Conservation (phyloP, 345 rosid species). For the Eucalyptus erythrocorys region DNA sequence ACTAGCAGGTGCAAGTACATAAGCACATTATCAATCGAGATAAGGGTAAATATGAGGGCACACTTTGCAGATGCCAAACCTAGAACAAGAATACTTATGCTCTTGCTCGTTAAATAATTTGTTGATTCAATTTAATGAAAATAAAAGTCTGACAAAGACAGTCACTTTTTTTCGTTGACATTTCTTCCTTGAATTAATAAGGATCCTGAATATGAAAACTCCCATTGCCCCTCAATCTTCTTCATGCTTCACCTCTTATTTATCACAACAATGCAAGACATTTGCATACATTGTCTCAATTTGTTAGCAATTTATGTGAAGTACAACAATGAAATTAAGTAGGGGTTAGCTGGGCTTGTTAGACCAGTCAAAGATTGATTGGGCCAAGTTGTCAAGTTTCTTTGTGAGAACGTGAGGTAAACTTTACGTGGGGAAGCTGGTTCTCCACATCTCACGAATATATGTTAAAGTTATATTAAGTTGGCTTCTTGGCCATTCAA, state of each 20-base stretch:
- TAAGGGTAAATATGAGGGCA: not conserved
- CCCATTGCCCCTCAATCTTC: not conserved
- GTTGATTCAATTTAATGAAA: rapidly evolving
- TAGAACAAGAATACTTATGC: not conserved
- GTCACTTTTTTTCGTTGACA: not conserved
- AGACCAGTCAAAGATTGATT: rapidly evolving
- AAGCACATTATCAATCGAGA: rapidly evolving
- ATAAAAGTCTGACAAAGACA: rapidly evolving
- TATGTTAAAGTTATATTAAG: rapidly evolving
- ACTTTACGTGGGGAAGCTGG: not conserved
- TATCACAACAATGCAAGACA: not conserved
- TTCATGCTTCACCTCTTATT: not conserved
- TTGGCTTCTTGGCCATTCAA: not conserved
- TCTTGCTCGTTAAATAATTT: not conserved
- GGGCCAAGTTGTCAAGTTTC: not conserved
- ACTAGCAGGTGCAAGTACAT: not conserved
- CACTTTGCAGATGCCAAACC: not conserved
- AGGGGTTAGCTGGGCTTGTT: rapidly evolving
- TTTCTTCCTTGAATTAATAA: not conserved
- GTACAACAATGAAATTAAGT: not conserved
- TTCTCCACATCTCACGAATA: not conserved
- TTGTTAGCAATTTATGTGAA: not conserved
- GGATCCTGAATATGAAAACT: not conserved
- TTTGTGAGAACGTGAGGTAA: not conserved
- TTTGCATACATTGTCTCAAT: rapidly evolving